These are phyloP conservation scores for Halenospora varia DNA, from an alignment of 495 filamentous ascomycete genomes.

Conservation along the genomic window DNA sequence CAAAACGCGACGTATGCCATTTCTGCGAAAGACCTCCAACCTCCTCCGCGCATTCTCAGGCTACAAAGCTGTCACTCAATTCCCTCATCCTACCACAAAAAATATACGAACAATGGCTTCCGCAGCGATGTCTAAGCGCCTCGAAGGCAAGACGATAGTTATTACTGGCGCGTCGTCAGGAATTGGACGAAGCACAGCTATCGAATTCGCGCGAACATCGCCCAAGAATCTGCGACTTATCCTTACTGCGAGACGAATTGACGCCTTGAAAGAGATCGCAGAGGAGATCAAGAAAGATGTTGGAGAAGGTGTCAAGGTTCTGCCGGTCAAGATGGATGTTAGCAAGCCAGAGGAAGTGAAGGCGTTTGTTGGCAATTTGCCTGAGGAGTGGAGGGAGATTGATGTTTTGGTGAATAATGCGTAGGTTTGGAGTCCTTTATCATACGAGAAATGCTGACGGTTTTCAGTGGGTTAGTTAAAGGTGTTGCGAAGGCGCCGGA, in stretches of 20 bases:
- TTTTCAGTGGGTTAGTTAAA: slow-evolving; percentile 71
- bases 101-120: slow-evolving; percentile 56
- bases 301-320: slow-evolving; percentile 74
- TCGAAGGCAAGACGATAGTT: slow-evolving; percentile 89
- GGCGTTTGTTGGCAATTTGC: slow-evolving; percentile 68
- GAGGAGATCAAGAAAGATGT: slow-evolving; percentile 74
- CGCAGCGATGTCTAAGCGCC: slow-evolving; percentile 73
- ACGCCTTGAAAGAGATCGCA: slow-evolving; percentile 71
- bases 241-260: slow-evolving; percentile 79
- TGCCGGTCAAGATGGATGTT: slow-evolving; percentile 82
- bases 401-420: slow-evolving; percentile 96
- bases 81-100: background rate
- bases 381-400: slow-evolving; percentile 80
- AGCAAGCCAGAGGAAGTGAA: slow-evolving; percentile 73
- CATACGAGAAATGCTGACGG: slow-evolving; percentile 11
- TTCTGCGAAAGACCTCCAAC: slow-evolving; percentile 2
- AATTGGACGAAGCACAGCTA: slow-evolving; percentile 79
- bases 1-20: slow-evolving; percentile 13
- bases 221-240: slow-evolving; percentile 80
- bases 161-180: slow-evolving; percentile 93
- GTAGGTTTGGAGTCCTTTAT: slow-evolving; percentile 46
- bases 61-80: background rate
- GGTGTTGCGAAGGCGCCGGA: slow-evolving; percentile 82
- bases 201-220: slow-evolving; percentile 87
- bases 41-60: slow-evolving; percentile 14